Conservation (phyloP, 176 grass and related monocot species). For the Ensete ventricosum region DNA sequence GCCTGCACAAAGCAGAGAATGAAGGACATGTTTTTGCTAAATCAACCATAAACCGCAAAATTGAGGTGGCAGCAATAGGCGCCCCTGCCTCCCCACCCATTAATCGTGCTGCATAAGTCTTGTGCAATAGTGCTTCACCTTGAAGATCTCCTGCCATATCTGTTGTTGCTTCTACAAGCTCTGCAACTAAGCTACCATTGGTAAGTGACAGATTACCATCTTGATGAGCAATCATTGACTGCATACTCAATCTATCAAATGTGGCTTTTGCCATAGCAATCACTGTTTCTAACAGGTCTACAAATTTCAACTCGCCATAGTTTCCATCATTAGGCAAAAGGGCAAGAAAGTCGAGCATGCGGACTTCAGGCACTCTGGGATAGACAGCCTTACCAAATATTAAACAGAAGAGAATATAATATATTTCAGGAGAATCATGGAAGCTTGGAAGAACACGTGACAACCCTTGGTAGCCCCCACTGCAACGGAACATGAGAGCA, state of each 20-base stretch:
- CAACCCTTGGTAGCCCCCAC: slow-evolving; percentile 77
- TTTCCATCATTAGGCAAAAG: slow-evolving; percentile 95
- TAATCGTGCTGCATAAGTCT: slow-evolving; percentile 91
- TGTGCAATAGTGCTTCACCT: slow-evolving; percentile 95
- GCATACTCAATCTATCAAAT: slow-evolving; percentile 72
- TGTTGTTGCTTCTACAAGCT: slow-evolving; percentile 65
- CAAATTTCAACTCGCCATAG: slow-evolving; percentile 83
- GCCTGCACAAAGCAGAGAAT: slow-evolving; percentile 76
- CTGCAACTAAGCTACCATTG: slow-evolving; percentile 60
- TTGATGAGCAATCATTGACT: slow-evolving; percentile 89
- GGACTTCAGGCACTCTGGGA: slow-evolving; percentile 87
- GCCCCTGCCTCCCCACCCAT: slow-evolving; percentile 95
- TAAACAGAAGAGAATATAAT: slow-evolving; percentile 96
- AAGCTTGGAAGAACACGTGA: slow-evolving; percentile 84
- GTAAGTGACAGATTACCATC: slow-evolving; percentile 80
- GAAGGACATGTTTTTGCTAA: slow-evolving; percentile 75
- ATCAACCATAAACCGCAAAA: slow-evolving; percentile 92
- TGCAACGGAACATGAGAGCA: slow-evolving; percentile 62
- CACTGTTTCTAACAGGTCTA: slow-evolving; percentile 85
- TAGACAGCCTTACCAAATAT: slow-evolving; percentile 89
- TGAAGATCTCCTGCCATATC: slow-evolving; percentile 80
- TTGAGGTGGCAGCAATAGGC: slow-evolving; percentile 79
- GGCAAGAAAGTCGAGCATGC: slow-evolving; percentile 97
- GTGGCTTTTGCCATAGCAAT: slow-evolving; percentile 84
- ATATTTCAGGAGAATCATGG: slow-evolving; percentile 98